phyloP scores from a whole-genome alignment of 257 asterid genomes.

The Solanum paucissectum region DNA sequence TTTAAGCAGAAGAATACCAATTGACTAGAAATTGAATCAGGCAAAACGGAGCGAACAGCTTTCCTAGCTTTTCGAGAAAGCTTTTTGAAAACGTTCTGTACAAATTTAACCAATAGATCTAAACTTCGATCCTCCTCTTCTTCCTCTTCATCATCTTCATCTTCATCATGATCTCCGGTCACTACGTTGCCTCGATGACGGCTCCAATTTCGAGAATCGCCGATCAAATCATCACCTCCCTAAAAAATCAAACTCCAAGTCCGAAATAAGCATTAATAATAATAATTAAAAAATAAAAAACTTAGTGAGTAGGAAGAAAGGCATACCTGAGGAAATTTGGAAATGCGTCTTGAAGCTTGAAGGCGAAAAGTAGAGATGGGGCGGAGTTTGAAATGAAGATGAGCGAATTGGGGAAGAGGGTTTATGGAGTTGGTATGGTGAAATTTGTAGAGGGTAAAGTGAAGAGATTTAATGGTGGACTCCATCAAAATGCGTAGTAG shows the following conservation, averaged over 20 bases:
- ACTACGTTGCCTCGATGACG: constrained; percentile 32
- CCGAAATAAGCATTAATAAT: background rate
- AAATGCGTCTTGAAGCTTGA: constrained; percentile 7
- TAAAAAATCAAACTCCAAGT: constrained; percentile 7
- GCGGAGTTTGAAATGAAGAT: background rate
- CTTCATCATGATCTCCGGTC: constrained; percentile 52
- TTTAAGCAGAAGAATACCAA: constrained; percentile 31
- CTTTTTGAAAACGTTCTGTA: constrained; percentile 73
- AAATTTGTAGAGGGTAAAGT: background rate
- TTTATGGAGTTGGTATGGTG: background rate
- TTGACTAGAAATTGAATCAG: constrained; percentile 58
- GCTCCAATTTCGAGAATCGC: constrained; percentile 34
- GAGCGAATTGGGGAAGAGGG: background rate
- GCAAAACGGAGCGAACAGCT: constrained; percentile 85
- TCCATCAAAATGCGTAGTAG: background rate
- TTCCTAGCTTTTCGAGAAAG: constrained; percentile 75
- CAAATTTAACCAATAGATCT: constrained; percentile 74
- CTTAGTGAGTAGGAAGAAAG: background rate
- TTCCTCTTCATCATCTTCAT: constrained; percentile 58
- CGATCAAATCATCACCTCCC: constrained; percentile 23
- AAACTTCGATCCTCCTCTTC: constrained; percentile 83
- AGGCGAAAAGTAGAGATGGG: background rate
- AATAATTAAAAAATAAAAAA: background rate
- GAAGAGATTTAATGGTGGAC: background rate
- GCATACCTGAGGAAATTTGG: constrained; percentile 20